Percentiles rank a stretch among this genome's conserved stretches.
These are phyloP conservation scores for Ganoderma meredithae DNA, from an alignment of 1,284 basidiomycete species.

Conservation along the genomic window DNA sequence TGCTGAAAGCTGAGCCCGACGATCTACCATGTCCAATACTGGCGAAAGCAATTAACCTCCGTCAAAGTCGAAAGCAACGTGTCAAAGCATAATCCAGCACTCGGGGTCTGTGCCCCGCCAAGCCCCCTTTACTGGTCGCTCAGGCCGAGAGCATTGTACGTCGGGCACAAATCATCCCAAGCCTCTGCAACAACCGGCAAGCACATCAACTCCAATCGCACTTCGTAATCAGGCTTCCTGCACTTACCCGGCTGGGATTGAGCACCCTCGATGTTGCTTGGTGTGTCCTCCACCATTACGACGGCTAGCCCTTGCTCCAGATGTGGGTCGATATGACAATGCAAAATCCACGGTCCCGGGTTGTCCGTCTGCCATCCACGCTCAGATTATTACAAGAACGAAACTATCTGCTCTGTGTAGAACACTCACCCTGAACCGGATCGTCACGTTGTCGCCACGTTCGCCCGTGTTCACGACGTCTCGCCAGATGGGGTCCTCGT, in stretches of 20 bases:
- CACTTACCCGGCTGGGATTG: conserved; percentile 30
- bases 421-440: conserved; percentile 38
- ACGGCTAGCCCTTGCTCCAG: conserved; percentile 33
- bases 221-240: no score
- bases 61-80: neutral
- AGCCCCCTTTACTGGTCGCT: conserved; percentile 23
- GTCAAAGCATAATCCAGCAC: neutral
- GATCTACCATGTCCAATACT: no score
- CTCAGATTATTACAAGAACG: neutral
- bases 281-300: conserved; percentile 34
- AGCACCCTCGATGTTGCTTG: conserved; percentile 12
- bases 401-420: neutral
- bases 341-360: conserved; percentile 38
- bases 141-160: conserved; percentile 27
- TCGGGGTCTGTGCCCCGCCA: neutral
- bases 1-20: neutral
- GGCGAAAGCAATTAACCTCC: conserved; percentile 18
- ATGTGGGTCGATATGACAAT: conserved; percentile 38
- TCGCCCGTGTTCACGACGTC: conserved; percentile 39
- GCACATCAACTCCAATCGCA: neutral
- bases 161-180: conserved; percentile 34
- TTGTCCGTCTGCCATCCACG: conserved; percentile 31
- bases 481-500: conserved; percentile 45
- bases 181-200: conserved; percentile 18
- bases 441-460: conserved; percentile 37